Conservation (phyloP, 208 protist genomes). For the Crithidia expoeki region DNA sequence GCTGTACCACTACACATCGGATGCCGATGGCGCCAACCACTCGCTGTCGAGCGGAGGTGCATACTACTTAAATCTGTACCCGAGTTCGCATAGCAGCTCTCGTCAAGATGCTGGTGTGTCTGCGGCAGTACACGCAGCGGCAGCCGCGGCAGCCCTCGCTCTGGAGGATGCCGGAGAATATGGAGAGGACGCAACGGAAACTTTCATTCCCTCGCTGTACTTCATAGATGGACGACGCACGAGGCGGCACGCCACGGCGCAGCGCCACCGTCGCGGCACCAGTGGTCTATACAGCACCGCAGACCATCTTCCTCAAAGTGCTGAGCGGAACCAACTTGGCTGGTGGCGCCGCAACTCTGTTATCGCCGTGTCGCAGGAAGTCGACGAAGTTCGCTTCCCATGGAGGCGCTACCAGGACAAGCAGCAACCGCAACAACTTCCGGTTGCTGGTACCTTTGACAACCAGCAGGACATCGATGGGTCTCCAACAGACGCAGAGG, state of each 20-base stretch:
- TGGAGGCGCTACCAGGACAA: neutral
- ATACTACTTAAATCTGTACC: neutral
- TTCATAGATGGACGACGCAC: conserved; percentile 7
- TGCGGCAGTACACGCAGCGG: neutral
- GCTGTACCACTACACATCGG: neutral
- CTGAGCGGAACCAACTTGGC: neutral
- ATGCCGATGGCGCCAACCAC: neutral
- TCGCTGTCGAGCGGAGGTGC: neutral
- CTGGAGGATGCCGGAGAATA: conserved; percentile 20
- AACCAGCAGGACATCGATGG: neutral
- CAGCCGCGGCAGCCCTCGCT: neutral
- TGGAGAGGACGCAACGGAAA: conserved; percentile 9
- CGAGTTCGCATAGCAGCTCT: too few relatives aligned
- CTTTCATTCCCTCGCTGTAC: conserved; percentile 28
- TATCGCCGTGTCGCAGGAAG: neutral
- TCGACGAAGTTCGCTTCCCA: conserved; percentile 1
- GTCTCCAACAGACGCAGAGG: neutral
- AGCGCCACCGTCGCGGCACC: neutral
- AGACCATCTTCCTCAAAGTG: neutral
- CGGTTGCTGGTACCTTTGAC: neutral
- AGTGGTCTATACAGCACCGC: neutral
- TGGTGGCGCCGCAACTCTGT: neutral
- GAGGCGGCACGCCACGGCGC: neutral
- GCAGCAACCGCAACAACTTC: neutral
- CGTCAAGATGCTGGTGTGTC: too few relatives aligned